phyloP scores from a whole-genome alignment of 192 early-diverging fungal species.

The Rhizophagus clarus region DNA sequence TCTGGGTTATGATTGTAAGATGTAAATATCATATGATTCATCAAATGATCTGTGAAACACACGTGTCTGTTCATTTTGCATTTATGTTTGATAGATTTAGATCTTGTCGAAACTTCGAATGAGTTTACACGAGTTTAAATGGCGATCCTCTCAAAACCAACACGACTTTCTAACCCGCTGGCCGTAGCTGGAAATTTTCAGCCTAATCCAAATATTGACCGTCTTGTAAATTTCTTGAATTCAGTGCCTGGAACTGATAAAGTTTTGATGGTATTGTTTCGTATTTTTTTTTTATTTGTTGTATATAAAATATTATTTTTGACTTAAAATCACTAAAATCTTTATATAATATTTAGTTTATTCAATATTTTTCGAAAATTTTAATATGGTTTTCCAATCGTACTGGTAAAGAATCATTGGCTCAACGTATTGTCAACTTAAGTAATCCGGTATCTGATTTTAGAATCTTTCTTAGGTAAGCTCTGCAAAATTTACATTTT shows the following conservation, averaged over 20 bases:
- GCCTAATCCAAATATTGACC: conserved; percentile 67
- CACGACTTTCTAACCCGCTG: conserved; percentile 21
- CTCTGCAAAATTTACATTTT: conserved; percentile 39
- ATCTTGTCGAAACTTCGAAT: too few species aligned
- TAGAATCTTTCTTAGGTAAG: conserved; percentile 89
- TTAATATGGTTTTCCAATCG: conserved; percentile 76
- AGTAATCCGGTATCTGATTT: conserved; percentile 87
- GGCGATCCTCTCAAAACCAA: conserved; percentile 12
- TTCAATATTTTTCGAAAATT: conserved; percentile 93
- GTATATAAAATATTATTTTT: conserved; percentile 18
- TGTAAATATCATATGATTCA: too few species aligned
- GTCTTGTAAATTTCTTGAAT: conserved; percentile 62
- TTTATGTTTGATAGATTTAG: too few species aligned
- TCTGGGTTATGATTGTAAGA: too few species aligned
- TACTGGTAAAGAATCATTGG: conserved; percentile 58
- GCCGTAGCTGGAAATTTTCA: conserved; percentile 57
- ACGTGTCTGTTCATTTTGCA: too few species aligned
- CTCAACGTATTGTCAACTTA: conserved; percentile 76
- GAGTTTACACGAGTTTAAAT: not conserved
- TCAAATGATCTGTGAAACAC: too few species aligned
- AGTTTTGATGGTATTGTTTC: conserved; percentile 61
- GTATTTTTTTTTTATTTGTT: not conserved
- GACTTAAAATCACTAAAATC: conserved; percentile 4
- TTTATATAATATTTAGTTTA: conserved; percentile 57
- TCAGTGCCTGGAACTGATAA: conserved; percentile 68